Base-by-base conservation (phyloP, 2,329 filamentous ascomycete genomes). In the Penicillium sclerotigenum region DNA sequence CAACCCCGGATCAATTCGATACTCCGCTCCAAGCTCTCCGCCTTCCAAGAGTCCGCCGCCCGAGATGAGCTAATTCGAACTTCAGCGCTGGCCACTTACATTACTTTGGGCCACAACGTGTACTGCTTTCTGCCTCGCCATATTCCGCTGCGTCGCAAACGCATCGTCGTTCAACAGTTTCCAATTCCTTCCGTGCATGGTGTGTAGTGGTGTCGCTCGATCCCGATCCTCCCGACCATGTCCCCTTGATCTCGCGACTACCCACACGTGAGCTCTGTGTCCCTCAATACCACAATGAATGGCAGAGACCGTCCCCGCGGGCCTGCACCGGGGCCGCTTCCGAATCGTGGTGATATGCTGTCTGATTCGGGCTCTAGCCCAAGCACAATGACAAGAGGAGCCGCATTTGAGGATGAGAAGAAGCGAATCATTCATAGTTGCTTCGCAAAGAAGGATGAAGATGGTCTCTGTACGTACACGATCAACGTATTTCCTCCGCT, bases 401-500 rank as follows among this genome's bases (percentile, higher is more conserved):
- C 96, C 78, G 85, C 86, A 67, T 99, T 97, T 73, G 94, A 99
- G 75, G 91, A 97, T 71, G 94, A 99, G 81, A 96, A 97, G 81
- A 83, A 85, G 73, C 86, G 94, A 72, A 97, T 99, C 68, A 88
- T 96, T 62, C 89, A 96, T 61, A 96, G 90, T 75, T 97, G 92
- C 78, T 99, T 97, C 79, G 84, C 80, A 73, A 97, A 95, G 79
- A 87, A 87, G 68, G 94, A 97, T 71, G 82, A 85, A 40, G 90
- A 96, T 76, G 92, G 92, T 64, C 88, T 90, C 58, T 81, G 91
- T 95, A 83, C 71, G 88, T 83, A 56, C 45, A 45, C n/a, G 7
- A 37, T 26, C 40, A 36, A 52, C 29, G 7, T 40, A 41, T n/a
- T 52, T 31, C 26, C 26, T 33, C 31, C 6, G 10, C 5, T 20